Evolutionary conservation across 108 stramenopile species (phyloP).

Genomic region (Bacterosira constricta): DNA sequence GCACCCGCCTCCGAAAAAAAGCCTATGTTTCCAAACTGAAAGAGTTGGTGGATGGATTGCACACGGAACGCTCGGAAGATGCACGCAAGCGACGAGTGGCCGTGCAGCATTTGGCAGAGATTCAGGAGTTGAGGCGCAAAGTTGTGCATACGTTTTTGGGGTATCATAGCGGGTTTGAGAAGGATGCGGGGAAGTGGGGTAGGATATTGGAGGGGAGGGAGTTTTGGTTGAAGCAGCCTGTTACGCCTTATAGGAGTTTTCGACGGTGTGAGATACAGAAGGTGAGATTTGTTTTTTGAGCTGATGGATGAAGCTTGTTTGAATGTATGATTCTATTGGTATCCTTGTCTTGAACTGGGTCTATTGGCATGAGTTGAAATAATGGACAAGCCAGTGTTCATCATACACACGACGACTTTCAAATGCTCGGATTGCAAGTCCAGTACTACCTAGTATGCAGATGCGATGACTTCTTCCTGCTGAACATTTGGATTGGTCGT

Average conservation of each 20-base stretch:
- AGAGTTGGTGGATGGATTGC: slow-evolving; percentile 87
- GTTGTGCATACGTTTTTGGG: slow-evolving; percentile 77
- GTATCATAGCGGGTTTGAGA: slow-evolving; percentile 65
- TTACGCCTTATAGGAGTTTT: slow-evolving; percentile 87
- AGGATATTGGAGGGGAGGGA: slow-evolving; percentile 64
- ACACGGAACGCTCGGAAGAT: slow-evolving; percentile 80
- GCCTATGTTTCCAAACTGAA: slow-evolving; percentile 93
- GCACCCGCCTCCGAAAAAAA: slow-evolving; percentile 94
- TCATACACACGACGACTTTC: too few relatives aligned
- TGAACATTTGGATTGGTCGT: too few relatives aligned
- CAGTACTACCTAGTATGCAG: too few relatives aligned
- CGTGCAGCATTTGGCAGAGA: slow-evolving; percentile 77
- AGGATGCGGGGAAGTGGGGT: slow-evolving; percentile 67
- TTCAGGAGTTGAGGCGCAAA: slow-evolving; percentile 71
- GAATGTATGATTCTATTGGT: not conserved
- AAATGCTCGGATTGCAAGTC: too few relatives aligned
- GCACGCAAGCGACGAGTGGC: slow-evolving; percentile 76
- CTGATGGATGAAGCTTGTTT: not conserved
- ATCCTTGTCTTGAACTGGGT: too few relatives aligned
- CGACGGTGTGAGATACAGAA: slow-evolving; percentile 80
- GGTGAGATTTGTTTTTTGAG: slow-evolving; percentile 42
- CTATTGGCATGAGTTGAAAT: too few relatives aligned
- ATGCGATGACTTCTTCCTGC: too few relatives aligned
- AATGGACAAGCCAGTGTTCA: too few relatives aligned
- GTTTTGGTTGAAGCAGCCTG: slow-evolving; percentile 84